A percentile compares a stretch with the other conserved stretches of the same genome.
Conservation (phyloP, 73 alveolate genomes). For the Paramecium octaurelia region DNA sequence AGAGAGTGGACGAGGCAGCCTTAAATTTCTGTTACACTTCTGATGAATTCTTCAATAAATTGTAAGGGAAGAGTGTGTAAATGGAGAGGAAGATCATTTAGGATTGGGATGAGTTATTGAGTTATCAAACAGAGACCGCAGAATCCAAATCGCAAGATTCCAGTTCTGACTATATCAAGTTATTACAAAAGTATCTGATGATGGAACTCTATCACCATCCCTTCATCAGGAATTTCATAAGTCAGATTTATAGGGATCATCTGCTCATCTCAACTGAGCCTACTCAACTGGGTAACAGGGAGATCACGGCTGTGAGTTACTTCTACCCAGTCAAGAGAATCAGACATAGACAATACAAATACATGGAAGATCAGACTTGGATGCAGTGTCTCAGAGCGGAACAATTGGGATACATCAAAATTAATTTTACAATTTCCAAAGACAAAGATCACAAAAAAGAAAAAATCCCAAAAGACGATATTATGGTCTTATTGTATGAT, state of each 20-base stretch:
- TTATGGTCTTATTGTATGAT: neutral
- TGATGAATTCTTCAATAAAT: neutral
- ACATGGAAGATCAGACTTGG: conserved; percentile 23
- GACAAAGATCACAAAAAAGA: neutral
- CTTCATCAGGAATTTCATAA: neutral
- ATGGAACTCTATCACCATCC: conserved; percentile 42
- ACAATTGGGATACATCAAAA: conserved; percentile 22
- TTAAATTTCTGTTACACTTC: neutral
- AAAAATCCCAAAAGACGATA: neutral
- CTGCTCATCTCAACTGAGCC: conserved; percentile 15
- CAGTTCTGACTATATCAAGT: neutral
- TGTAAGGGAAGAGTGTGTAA: neutral
- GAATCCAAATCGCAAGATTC: neutral
- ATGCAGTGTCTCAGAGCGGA: conserved; percentile 12
- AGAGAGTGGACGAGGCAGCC: neutral
- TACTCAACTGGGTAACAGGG: neutral
- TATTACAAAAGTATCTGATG: neutral
- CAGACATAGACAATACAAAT: neutral
- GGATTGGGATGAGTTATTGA: neutral
- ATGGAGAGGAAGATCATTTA: neutral
- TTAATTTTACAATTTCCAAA: neutral
- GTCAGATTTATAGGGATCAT: neutral
- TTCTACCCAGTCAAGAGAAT: conserved; percentile 41
- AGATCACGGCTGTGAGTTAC: conserved; percentile 5
- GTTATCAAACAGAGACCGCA: neutral